phyloP scores from a whole-genome alignment of 2,329 filamentous ascomycete species.

The Elsinoe necatrix region DNA sequence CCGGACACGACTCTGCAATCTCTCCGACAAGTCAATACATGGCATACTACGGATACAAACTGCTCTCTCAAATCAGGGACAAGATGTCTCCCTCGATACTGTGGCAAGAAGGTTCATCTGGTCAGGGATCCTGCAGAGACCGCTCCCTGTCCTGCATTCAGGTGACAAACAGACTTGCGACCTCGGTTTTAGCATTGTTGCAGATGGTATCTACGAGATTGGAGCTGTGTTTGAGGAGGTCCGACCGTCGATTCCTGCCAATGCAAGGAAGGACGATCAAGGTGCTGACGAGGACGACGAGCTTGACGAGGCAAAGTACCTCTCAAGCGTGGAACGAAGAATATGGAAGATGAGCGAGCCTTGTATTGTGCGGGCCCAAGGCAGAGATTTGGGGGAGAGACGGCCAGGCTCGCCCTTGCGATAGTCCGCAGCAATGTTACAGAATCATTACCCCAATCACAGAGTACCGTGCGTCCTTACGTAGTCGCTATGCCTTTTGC shows the following conservation, averaged over 20 bases:
- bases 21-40: constrained; percentile 57
- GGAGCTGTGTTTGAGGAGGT: constrained; percentile 75
- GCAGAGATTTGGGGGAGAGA: neutral
- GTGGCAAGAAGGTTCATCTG: constrained; percentile 73
- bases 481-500: neutral
- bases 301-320: constrained; percentile 6
- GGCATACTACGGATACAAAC: constrained; percentile 71
- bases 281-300: constrained; percentile 13
- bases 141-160: constrained; percentile 54
- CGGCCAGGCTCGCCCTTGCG: constrained; percentile 5
- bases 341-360: constrained; percentile 18
- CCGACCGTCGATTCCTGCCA: constrained; percentile 25
- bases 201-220: constrained; percentile 74
- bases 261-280: constrained; percentile 4
- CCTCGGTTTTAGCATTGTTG: constrained; percentile 66
- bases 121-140: constrained; percentile 75
- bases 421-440: neutral
- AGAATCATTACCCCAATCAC: neutral
- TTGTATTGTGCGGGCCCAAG: constrained; percentile 14
- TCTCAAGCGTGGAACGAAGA: neutral
- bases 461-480: neutral
- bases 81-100: constrained; percentile 65
- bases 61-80: constrained; percentile 58
- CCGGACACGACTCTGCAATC: constrained; percentile 64
- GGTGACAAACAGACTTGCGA: constrained; percentile 52